Evolutionary conservation across 768 basidiomycete genomes (phyloP).

Genomic region (Lactarius evosmus): DNA sequence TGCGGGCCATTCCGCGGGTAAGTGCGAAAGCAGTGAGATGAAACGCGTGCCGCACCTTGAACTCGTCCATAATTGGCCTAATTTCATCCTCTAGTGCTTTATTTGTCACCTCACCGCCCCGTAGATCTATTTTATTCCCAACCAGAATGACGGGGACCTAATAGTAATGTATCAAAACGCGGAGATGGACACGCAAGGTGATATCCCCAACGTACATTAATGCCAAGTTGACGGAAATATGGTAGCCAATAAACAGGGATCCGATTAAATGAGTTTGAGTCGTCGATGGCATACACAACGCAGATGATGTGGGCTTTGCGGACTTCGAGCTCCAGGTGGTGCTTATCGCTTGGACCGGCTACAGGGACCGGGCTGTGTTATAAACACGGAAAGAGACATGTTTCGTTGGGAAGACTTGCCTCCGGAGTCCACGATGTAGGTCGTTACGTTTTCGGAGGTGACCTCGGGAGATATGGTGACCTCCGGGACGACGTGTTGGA

Average conservation of each 20-base stretch:
- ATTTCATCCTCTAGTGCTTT: slow-evolving; percentile 94
- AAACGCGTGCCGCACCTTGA: slow-evolving; percentile 63
- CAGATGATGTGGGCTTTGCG: slow-evolving; percentile 98
- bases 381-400: slow-evolving; percentile 1
- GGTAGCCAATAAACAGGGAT: slow-evolving; percentile 99
- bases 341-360: slow-evolving; percentile 85
- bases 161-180: slow-evolving; percentile 7
- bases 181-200: background rate
- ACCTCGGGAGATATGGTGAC: slow-evolving; percentile 98
- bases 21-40: slow-evolving; percentile 2
- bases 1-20: slow-evolving; percentile 34
- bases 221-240: slow-evolving; percentile 88
- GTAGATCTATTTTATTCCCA: slow-evolving; percentile 96
- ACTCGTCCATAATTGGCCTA: slow-evolving; percentile 95
- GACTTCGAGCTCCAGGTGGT: slow-evolving; percentile 91
- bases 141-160: slow-evolving; percentile 96
- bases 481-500: slow-evolving; percentile 92
- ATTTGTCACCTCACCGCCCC: slow-evolving; percentile 91
- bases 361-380: slow-evolving; percentile 20
- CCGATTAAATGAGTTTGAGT: slow-evolving; percentile 93
- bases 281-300: slow-evolving; percentile 95
- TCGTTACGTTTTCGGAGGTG: slow-evolving; percentile 96
- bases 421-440: slow-evolving; percentile 96
- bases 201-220: slow-evolving; percentile 66
- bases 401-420: slow-evolving; percentile 47